These are phyloP conservation scores for Cyclocybe cylindracea DNA, from an alignment of 768 basidiomycete species.

Conservation along the genomic window DNA sequence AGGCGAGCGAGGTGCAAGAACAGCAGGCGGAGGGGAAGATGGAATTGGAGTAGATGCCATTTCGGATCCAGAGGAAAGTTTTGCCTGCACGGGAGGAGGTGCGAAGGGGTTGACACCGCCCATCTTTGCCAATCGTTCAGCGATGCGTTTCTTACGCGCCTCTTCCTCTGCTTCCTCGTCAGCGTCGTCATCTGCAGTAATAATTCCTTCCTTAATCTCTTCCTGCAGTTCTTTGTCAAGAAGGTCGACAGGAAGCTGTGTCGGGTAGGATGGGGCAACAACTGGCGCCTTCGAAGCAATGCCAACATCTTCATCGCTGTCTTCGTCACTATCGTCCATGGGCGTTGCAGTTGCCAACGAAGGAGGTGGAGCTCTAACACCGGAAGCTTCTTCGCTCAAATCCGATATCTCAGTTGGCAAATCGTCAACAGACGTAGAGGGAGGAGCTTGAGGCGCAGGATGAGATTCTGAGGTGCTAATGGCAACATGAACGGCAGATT, in stretches of 20 bases:
- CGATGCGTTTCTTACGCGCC: slow-evolving; percentile 55
- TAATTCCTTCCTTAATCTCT: neutral
- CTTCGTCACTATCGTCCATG: no score
- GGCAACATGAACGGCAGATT: no score
- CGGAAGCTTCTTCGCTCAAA: neutral
- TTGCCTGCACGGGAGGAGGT: neutral
- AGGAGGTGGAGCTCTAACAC: neutral
- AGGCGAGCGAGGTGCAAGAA: slow-evolving; percentile 6
- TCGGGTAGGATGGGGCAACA: neutral
- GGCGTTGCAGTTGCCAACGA: neutral
- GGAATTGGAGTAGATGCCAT: no score
- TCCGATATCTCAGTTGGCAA: neutral
- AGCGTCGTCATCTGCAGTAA: slow-evolving; percentile 1
- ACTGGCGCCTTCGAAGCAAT: neutral
- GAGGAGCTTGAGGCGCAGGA: no score
- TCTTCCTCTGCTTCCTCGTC: slow-evolving; percentile 30
- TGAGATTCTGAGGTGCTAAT: no score
- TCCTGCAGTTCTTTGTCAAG: no score
- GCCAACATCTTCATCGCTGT: neutral
- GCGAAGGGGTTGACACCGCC: slow-evolving; percentile 69
- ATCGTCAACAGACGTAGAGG: no score
- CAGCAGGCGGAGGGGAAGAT: slow-evolving; percentile 22
- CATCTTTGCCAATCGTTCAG: slow-evolving; percentile 65
- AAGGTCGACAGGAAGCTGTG: neutral
- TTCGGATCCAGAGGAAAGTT: no score